A percentile compares a stretch with the other conserved stretches of the same genome.
phyloP scores from a whole-genome alignment of 352 stramenopile species.

The Phytopythium vexans region DNA sequence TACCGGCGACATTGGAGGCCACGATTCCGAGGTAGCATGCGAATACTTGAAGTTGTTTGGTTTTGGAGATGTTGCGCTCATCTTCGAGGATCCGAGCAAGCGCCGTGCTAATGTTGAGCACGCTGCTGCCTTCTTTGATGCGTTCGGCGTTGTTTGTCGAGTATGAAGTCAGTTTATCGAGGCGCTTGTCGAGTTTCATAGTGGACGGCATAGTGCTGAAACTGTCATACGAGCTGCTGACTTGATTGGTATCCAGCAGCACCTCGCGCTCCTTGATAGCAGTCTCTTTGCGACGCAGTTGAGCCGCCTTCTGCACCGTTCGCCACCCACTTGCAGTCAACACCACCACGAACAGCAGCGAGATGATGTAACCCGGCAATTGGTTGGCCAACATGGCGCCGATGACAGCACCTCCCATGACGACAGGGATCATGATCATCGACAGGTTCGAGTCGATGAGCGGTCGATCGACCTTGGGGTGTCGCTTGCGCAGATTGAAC shows the following conservation, averaged over 20 bases:
- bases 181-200: conserved; percentile 11
- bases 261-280: conserved; percentile 5
- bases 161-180: conserved; percentile 13
- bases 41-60: conserved; percentile 30
- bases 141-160: conserved; percentile 8
- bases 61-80: conserved; percentile 35
- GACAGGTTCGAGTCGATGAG: conserved; percentile 55
- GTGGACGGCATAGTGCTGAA: too few species aligned
- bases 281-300: conserved; percentile 32
- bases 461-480: conserved; percentile 44
- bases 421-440: conserved; percentile 57
- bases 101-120: too few species aligned
- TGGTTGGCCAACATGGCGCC: conserved; percentile 57
- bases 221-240: too few species aligned
- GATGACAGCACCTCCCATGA: conserved; percentile 57
- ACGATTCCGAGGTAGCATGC: conserved; percentile 40
- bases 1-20: conserved; percentile 21
- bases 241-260: conserved; percentile 8
- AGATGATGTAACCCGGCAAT: conserved; percentile 57
- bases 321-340: conserved; percentile 29
- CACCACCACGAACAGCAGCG: conserved; percentile 52
- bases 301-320: conserved; percentile 21
- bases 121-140: conserved; percentile 1
- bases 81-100: conserved; percentile 25
- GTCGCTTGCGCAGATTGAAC: conserved; percentile 62